Base-by-base conservation (phyloP, 257 asterid genomes). In the Ajuga chamaepitys region DNA sequence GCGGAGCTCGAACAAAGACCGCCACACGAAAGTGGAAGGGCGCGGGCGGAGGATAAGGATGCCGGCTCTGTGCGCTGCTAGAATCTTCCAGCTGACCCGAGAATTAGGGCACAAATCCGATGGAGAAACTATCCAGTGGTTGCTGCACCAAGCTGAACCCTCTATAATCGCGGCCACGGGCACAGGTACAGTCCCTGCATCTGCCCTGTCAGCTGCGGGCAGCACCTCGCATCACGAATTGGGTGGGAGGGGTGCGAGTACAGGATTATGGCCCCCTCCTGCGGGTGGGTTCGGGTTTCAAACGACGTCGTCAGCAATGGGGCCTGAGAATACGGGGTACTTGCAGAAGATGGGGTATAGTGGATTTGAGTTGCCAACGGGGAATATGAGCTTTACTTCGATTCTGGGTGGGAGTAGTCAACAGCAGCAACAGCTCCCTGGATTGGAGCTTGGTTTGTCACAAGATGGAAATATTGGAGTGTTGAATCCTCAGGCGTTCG, bases 81-180 rank as follows among this genome's bases (percentile, higher is more conserved):
- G 95, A 48, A 87, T 87, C 38, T 87, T 87, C 25, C 95, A 85
- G 67, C 78, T 87, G 9, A 87, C 95, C 16, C 42, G 92, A 60
- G 95, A 87, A 77, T 79, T 84, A 77, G 95, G 95, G 45, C 95
- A 87, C 74, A 87, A 87, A 72, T 87, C 92, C 20, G 95, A 86
- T 41, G 94, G 94, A 0, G 94, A 86, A 60, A 87, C 95, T 6
- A 82, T 87, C 44, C 95, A 87, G 81, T 87, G 95, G 95, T 56
- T 87, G 62, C 76, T 87, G 8, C 88, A 85, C 37, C 87, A 87
- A 41, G 90, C 93, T 1, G 93, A 87, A 42, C 88, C 93, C 0
- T 85, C 95, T 2, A 85, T 87, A 45, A 80, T 87, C 25, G 93
- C 95, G 1, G 95, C 90, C 32, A 87, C 95, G 0, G 95, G 95